Evolutionary conservation across 371 early-diverging fungal genomes (phyloP).

Genomic region (Synchytrium microbalum): DNA sequence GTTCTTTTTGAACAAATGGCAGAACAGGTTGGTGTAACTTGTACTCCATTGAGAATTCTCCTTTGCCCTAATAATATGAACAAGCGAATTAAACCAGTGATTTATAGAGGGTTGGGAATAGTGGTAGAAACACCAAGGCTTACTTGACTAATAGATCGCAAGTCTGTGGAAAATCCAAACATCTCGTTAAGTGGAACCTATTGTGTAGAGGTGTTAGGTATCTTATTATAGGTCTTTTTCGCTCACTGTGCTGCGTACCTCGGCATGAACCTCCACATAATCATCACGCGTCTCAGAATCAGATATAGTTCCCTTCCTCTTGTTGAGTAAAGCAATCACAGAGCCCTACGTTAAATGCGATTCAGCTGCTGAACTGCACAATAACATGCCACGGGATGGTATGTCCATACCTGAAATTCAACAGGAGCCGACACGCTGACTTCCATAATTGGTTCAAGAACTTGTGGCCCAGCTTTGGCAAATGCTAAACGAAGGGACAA

Average conservation of each 20-base stretch:
- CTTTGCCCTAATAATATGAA: slow-evolving; percentile 73
- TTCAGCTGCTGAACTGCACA: not conserved
- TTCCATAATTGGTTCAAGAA: slow-evolving; percentile 96
- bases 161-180: slow-evolving; percentile 96
- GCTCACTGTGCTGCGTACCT: too few relatives aligned
- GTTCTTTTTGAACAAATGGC: slow-evolving; percentile 70
- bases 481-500: slow-evolving; percentile 44
- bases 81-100: not conserved
- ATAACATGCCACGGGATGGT: not conserved
- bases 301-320: slow-evolving; percentile 90
- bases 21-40: slow-evolving; percentile 77
- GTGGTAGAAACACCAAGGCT: not conserved
- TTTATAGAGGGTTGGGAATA: not conserved
- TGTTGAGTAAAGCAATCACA: slow-evolving; percentile 87
- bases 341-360: slow-evolving; percentile 43
- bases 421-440: slow-evolving; percentile 83
- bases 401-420: slow-evolving; percentile 73
- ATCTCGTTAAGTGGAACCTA: slow-evolving; percentile 89
- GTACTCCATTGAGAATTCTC: slow-evolving; percentile 98
- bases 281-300: slow-evolving; percentile 93
- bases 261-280: slow-evolving; percentile 74
- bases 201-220: not conserved
- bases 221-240: not conserved
- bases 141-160: slow-evolving; percentile 73
- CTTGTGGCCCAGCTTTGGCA: slow-evolving; percentile 66